Evolutionary conservation across 2,329 filamentous ascomycete genomes (phyloP), one percentile per base, ranked within the genome.

Genomic region (Fusarium falciforme): DNA sequence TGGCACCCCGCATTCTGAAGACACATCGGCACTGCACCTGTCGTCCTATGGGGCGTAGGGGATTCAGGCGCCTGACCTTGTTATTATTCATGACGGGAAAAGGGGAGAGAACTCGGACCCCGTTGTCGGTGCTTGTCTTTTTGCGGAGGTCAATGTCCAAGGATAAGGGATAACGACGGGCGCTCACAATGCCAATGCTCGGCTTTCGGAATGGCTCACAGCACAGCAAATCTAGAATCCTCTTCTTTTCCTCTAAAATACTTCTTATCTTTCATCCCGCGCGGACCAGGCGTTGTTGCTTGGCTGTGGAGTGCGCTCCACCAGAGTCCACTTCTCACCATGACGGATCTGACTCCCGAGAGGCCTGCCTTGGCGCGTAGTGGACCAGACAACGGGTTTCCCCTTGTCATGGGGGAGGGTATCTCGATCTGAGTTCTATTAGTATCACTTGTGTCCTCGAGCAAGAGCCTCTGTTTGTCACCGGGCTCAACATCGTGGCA

Each of bases 271-370:
- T 29, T 52, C 47, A 52, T 52, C 47, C 47, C 49, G 49, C 49
- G 49, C n/a, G 49, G 49, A 33, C 49, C 27, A 54, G 27, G 49
- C 17, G 49, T 54, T 54, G 27, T 5, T 27, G 22, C 31, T 42
- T 52, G 20, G 29, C 12, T 49, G 59, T 52, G 59, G 59, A 52
- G 59, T 52, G 12, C 27, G n/a, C 29, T 61, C 59, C 59, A 61
- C 59, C 36, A 40, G 55, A 59, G 25, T 22, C 36, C 57, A 60
- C 57, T 29, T 14, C 54, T 60, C 36, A 22, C 36, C 38, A 60
- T 14, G 59, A 38, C 59, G 59, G 59, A 61, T 61, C 42, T 61
- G 31, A 33, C 42, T 36, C 59, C 59, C 59, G 59, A 61, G 27
- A 20, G 35, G 10, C 33, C 31, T 55, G n/a, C 16, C 52, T 55